Evolutionary conservation across 176 grass and related monocot genomes (phyloP), one percentile per base, ranked within the genome.

Genomic region (Thinopyrum elongatum): DNA sequence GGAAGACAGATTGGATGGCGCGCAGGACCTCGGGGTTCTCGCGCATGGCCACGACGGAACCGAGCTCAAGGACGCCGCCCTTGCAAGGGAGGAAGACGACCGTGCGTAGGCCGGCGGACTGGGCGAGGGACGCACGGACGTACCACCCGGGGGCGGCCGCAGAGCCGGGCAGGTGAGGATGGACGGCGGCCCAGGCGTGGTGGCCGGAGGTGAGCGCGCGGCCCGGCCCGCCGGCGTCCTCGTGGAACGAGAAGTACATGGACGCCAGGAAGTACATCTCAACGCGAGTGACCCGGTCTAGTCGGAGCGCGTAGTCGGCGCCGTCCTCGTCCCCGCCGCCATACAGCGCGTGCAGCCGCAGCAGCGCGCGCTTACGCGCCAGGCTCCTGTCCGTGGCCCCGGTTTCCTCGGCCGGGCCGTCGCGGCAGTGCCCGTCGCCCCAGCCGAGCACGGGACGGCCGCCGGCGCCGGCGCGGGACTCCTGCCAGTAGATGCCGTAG

Each of bases 191-290:
- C 95, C 93, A 95, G 12, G 88, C 77, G 83, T 88, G 91, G 74
- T 88, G 87, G 23, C 90, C 81, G 19, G 91, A 79, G 14, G 69
- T 81, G 1, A 95, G 72, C 19, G 88, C 86, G 44, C 58, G 58
- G 4, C 95, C 95, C n/a, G 95, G 93, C 15, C 91, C 93, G 39
- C 91, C 91, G 3, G 39, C 25, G 68, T 86, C 93, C 28, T 49
- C 71, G 23, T 86, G 80, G 70, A 98, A 98, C 2, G 87, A 90
- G 70, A 98, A 98, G 88, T 98, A 98, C 96, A 98, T 98, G 69
- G 96, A 98, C 4, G 88, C 77, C 4, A 98, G 86, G 82, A 94
- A 98, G 93, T 94, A 98, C 90, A 95, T 91, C 90, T 98, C 93
- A 27, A 75, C 86, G 27, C 85, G 92, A 35, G 87, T 93, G 83